A percentile compares a stretch with the other conserved stretches of the same genome.
phyloP scores from a whole-genome alignment of 2,329 filamentous ascomycete genomes.

The Paracamarosporium sp. region DNA sequence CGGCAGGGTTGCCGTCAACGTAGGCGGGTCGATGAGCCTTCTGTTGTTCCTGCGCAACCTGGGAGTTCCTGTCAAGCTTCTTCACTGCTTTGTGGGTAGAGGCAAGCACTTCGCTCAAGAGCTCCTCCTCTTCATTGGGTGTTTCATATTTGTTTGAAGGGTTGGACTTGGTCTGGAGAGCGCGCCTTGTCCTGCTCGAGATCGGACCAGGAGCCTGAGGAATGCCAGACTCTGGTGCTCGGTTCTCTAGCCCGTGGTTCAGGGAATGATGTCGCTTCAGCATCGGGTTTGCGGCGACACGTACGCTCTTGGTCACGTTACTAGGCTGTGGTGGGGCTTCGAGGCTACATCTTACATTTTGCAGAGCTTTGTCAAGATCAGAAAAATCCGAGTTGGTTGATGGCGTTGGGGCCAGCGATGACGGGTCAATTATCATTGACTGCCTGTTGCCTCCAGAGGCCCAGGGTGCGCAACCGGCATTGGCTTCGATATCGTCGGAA shows the following conservation, averaged over 20 bases:
- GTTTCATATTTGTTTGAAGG: slow-evolving; percentile 89
- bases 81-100: slow-evolving; percentile 78
- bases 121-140: slow-evolving; percentile 94
- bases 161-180: slow-evolving; percentile 72
- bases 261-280: slow-evolving; percentile 58
- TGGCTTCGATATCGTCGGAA: slow-evolving; percentile 89
- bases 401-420: slow-evolving; percentile 54
- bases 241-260: slow-evolving; percentile 52
- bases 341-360: slow-evolving; percentile 65
- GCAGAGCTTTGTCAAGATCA: slow-evolving; percentile 67
- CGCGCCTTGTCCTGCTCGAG: slow-evolving; percentile 80
- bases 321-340: slow-evolving; percentile 51
- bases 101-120: slow-evolving; percentile 85
- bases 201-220: slow-evolving; percentile 60
- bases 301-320: slow-evolving; percentile 37
- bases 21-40: slow-evolving; percentile 57
- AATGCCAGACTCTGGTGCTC: slow-evolving; percentile 65
- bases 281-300: slow-evolving; percentile 53
- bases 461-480: slow-evolving; percentile 90
- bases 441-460: slow-evolving; percentile 77
- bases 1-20: slow-evolving; percentile 66
- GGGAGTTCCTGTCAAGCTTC: slow-evolving; percentile 64
- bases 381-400: slow-evolving; percentile 60
- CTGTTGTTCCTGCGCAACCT: slow-evolving; percentile 42
- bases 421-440: slow-evolving; percentile 74